Evolutionary conservation across 2,329 filamentous ascomycete genomes (phyloP).

Genomic region (Thermomyces lanuginosus): DNA sequence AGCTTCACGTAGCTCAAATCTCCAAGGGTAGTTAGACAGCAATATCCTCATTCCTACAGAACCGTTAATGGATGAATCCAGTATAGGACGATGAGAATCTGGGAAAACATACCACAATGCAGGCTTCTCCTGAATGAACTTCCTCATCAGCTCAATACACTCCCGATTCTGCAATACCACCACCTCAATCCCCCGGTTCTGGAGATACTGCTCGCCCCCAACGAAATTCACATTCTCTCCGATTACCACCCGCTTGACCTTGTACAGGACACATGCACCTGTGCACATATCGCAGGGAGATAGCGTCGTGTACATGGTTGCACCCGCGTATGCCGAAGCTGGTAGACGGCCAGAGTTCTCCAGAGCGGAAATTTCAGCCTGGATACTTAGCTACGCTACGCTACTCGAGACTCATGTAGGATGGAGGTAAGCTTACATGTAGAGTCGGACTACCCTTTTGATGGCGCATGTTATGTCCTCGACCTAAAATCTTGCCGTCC

Average conservation of each 20-base stretch:
- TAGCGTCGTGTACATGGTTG: conserved; percentile 71
- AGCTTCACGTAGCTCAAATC: too few relatives aligned
- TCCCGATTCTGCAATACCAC: conserved; percentile 51
- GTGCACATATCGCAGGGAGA: conserved; percentile 73
- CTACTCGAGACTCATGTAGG: not conserved
- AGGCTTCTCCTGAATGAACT: conserved; percentile 56
- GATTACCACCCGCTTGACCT: conserved; percentile 56
- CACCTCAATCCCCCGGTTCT: conserved; percentile 52
- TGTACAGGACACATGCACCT: conserved; percentile 61
- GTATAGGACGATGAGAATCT: conserved; percentile 3
- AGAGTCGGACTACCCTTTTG: conserved; percentile 56
- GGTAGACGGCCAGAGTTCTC: conserved; percentile 57
- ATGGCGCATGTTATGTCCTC: conserved; percentile 59
- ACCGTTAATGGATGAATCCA: conserved; percentile 6
- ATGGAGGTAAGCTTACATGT: conserved; percentile 38
- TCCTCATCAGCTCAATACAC: conserved; percentile 52
- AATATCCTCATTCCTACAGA: conserved; percentile 42
- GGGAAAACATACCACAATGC: conserved; percentile 44
- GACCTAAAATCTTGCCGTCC: conserved; percentile 53
- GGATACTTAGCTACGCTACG: conserved; percentile 1
- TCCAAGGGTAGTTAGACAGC: conserved; percentile 26
- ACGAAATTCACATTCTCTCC: conserved; percentile 63
- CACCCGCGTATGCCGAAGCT: conserved; percentile 49
- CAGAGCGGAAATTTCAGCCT: conserved; percentile 64
- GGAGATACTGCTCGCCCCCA: conserved; percentile 55